These are phyloP conservation scores for Podila verticillata DNA, from an alignment of 192 early-diverging fungal species.

Conservation along the genomic window DNA sequence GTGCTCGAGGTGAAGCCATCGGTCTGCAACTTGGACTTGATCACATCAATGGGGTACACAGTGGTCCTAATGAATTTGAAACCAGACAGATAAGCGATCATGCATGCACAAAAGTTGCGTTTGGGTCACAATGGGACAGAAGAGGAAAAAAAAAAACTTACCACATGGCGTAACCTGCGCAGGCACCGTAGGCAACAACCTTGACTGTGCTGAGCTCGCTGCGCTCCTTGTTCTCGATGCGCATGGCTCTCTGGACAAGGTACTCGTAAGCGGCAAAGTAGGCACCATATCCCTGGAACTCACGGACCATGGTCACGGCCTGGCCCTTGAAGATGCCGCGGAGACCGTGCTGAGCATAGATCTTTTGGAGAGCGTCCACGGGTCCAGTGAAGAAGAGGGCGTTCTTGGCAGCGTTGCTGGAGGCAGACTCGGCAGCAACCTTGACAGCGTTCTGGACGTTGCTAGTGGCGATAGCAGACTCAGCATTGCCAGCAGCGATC, in stretches of 20 bases:
- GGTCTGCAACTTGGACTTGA: conserved; percentile 96
- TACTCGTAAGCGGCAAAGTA: conserved; percentile 96
- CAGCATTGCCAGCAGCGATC: conserved; percentile 12
- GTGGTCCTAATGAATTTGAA: conserved; percentile 53
- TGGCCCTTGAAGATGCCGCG: conserved; percentile 93
- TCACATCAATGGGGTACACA: conserved; percentile 91
- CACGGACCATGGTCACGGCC: conserved; percentile 83
- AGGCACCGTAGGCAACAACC: conserved; percentile 85
- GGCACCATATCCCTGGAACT: conserved; percentile 92
- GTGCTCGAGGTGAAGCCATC: conserved; percentile 77
- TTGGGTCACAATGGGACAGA: neutral
- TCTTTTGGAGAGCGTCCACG: conserved; percentile 83
- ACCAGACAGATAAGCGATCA: neutral
- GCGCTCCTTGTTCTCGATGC: conserved; percentile 62
- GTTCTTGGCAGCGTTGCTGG: conserved; percentile 28
- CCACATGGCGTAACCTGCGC: conserved; percentile 87
- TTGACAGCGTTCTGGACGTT: neutral
- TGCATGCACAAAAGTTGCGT: no score
- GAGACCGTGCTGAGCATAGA: conserved; percentile 79
- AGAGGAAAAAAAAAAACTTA: conserved; percentile 4
- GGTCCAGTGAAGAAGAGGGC: conserved; percentile 73
- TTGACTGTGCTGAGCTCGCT: conserved; percentile 79
- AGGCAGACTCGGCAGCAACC: neutral
- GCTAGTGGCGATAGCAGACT: neutral
- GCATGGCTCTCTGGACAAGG: conserved; percentile 83